Base-by-base conservation (phyloP, 2,329 filamentous ascomycete species). In the Clonostachys chloroleuca region DNA sequence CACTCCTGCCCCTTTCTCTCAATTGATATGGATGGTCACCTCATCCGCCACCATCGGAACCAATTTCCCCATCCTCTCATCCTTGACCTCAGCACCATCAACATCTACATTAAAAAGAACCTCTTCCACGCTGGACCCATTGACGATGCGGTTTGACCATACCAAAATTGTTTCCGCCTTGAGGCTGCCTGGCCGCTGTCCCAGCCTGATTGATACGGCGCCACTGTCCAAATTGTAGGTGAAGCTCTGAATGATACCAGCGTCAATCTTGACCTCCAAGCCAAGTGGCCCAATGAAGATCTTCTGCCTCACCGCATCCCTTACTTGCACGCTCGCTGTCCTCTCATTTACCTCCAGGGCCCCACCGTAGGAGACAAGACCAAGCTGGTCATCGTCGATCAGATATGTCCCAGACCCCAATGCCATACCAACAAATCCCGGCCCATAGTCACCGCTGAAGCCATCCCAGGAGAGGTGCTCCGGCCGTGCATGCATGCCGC, bases 361-460 rank as follows among this genome's bases (percentile, higher is more conserved):
- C 0, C 76, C 77, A 0, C 78, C 77, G 48, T 77, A 81, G 0
- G 66, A 72, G 3, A 74, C 55, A n/a, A 75, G 55, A 0, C 77
- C 77, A 5, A 76, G 63, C 2, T 62, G 62, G 0, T 56, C 47
- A 47, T 78, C 70, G 0, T 72, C 52, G 1, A 70, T 68, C 5
- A 81, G 60, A 47, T 80, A 81, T 0, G 72, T 72, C 0, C 69
- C 71, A 5, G 74, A 70, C 1, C 72, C 76, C 1, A 81, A 60
- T 0, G 69, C 68, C 40, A 78, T 59, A 0, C 78, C 79, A 0
- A 81, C 47, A 49, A 82, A 79, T 3, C 71, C 74, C 0, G 70
- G 72, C 0, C 80, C 80, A 48, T 82, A 82, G 56, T 83, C 80
- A 2, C 79, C 78, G 9, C 69, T 75, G 51, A 77, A 78, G 1